phyloP scores from a whole-genome alignment of 148 eudicot species.

The Cornus kousa region DNA sequence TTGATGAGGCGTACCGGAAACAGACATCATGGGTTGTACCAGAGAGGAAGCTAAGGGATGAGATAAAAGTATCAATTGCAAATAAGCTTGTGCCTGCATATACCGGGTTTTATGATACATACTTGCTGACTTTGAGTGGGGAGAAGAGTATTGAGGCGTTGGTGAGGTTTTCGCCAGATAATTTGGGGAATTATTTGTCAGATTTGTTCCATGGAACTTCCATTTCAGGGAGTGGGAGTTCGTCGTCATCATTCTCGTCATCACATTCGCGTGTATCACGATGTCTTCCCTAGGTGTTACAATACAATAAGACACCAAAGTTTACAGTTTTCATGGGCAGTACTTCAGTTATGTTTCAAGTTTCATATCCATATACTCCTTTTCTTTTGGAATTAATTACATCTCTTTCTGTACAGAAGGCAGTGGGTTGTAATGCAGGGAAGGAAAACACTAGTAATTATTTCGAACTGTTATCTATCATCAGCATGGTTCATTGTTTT shows the following conservation, averaged over 20 bases:
- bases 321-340: background rate
- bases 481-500: background rate
- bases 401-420: background rate
- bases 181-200: constrained; percentile 36
- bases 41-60: constrained; percentile 27
- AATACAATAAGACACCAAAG: background rate
- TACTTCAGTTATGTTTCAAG: background rate
- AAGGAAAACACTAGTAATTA: background rate
- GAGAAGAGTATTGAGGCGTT: constrained; percentile 15
- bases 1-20: constrained; percentile 24
- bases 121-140: constrained; percentile 18
- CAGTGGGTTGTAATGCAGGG: background rate
- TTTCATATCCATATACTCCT: background rate
- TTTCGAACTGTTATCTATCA: background rate
- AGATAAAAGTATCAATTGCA: constrained; percentile 33
- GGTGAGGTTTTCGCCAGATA: constrained; percentile 32
- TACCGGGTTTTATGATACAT: constrained; percentile 19
- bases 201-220: constrained; percentile 25
- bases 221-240: constrained; percentile 11
- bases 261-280: background rate
- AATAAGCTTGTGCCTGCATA: constrained; percentile 29
- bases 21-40: constrained; percentile 32
- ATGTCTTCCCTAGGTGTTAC: background rate
- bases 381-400: background rate
- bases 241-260: background rate